A percentile compares a stretch with the other conserved stretches of the same genome.
phyloP scores from a whole-genome alignment of 768 basidiomycete species.

The Lactarius quietus region DNA sequence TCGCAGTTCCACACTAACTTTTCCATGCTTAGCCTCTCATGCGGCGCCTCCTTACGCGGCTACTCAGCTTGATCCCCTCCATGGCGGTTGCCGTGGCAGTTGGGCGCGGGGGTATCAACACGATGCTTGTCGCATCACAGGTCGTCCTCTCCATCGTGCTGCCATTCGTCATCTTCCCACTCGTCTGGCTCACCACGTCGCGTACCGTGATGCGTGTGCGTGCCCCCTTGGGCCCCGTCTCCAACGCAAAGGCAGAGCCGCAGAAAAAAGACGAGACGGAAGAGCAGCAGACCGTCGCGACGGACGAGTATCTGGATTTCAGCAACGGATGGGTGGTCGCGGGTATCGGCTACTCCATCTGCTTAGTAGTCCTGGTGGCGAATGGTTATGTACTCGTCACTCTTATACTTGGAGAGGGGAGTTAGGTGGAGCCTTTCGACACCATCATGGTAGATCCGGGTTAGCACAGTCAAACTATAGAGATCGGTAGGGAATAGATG shows the following conservation, averaged over 20 bases:
- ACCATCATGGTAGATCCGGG: not conserved
- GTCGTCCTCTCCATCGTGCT: slow-evolving; percentile 80
- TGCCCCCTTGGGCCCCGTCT: not conserved
- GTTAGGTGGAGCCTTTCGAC: not conserved
- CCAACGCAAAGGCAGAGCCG: not conserved
- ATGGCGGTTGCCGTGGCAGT: slow-evolving; percentile 71
- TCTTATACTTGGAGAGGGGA: slow-evolving; percentile 43
- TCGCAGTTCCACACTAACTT: slow-evolving; percentile 18
- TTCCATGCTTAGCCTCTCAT: slow-evolving; percentile 52
- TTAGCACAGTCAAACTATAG: not conserved
- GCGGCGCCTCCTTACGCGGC: slow-evolving; percentile 78
- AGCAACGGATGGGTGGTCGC: slow-evolving; percentile 55
- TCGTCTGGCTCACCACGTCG: slow-evolving; percentile 67
- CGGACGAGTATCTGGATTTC: slow-evolving; percentile 50
- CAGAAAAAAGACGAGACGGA: slow-evolving; percentile 8
- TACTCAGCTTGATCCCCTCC: slow-evolving; percentile 79
- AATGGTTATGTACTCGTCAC: slow-evolving; percentile 74
- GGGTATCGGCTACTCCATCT: slow-evolving; percentile 53
- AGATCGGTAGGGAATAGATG: not conserved
- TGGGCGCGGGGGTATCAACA: slow-evolving; percentile 66
- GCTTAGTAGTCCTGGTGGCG: slow-evolving; percentile 62
- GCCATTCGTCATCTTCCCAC: slow-evolving; percentile 81
- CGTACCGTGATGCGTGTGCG: slow-evolving; percentile 65
- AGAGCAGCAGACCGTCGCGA: slow-evolving; percentile 23
- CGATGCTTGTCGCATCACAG: slow-evolving; percentile 82